Evolutionary conservation across 2,329 filamentous ascomycete genomes (phyloP).

Genomic region (Pseudogymnoascus sp.): DNA sequence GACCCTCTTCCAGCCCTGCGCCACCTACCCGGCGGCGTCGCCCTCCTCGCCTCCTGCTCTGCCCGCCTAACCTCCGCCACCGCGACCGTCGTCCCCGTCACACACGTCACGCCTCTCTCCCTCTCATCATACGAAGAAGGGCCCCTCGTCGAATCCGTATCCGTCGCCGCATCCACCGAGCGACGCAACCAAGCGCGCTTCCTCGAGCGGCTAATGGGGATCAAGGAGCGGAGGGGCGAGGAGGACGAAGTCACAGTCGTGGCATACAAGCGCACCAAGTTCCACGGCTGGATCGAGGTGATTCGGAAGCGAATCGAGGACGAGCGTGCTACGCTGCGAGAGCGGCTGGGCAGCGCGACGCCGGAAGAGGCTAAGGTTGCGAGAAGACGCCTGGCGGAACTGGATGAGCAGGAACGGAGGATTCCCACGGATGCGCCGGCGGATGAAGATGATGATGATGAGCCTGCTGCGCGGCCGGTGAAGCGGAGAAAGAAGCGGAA

Average conservation of each 20-base stretch:
- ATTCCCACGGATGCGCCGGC: background rate
- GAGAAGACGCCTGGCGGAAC: background rate
- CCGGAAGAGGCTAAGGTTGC: background rate
- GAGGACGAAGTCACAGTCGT: slow-evolving; percentile 58
- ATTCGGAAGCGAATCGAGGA: slow-evolving; percentile 16
- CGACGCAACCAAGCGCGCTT: slow-evolving; percentile 45
- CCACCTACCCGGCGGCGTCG: slow-evolving; percentile 52
- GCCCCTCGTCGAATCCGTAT: slow-evolving; percentile 8
- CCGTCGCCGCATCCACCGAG: slow-evolving; percentile 22
- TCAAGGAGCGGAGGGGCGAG: slow-evolving; percentile 60
- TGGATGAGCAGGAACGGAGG: slow-evolving; percentile 11
- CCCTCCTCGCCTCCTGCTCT: slow-evolving; percentile 64
- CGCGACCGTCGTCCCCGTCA: slow-evolving; percentile 10
- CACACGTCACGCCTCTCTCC: background rate
- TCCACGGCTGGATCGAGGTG: slow-evolving; percentile 18
- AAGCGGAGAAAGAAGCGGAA: background rate
- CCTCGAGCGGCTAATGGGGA: slow-evolving; percentile 55
- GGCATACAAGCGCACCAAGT: slow-evolving; percentile 31
- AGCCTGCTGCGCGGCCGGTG: slow-evolving; percentile 1
- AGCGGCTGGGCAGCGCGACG: background rate
- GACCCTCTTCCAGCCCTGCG: slow-evolving; percentile 40
- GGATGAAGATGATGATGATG: background rate
- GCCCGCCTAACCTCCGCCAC: slow-evolving; percentile 57
- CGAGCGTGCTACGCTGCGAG: slow-evolving; percentile 16
- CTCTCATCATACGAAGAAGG: background rate